These are phyloP conservation scores for Phytopythium delawarense DNA, from an alignment of 352 stramenopile species.

Conservation along the genomic window DNA sequence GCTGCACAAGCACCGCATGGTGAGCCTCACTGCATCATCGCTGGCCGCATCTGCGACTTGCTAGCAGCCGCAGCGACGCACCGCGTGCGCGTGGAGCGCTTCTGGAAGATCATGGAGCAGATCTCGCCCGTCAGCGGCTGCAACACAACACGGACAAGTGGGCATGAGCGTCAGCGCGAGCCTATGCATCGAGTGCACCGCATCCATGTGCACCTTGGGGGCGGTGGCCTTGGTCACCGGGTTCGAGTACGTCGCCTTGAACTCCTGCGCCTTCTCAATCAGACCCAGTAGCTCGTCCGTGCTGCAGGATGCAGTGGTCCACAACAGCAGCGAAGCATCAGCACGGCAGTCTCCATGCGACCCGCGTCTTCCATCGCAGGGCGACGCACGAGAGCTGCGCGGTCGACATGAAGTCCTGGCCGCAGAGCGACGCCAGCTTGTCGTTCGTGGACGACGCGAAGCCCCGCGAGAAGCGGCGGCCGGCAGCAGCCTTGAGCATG, in stretches of 20 bases:
- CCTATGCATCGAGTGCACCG: background rate
- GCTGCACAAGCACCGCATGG: slow-evolving; percentile 9
- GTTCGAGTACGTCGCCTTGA: slow-evolving; percentile 66
- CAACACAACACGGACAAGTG: background rate
- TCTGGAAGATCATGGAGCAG: slow-evolving; percentile 95
- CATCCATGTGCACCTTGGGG: slow-evolving; percentile 23
- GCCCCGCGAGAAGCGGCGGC: slow-evolving; percentile 1
- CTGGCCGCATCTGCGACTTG: background rate
- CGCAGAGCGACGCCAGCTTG: slow-evolving; percentile 46
- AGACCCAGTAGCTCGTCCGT: slow-evolving; percentile 47
- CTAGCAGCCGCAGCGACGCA: slow-evolving; percentile 2
- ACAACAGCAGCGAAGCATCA: background rate
- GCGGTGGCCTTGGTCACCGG: slow-evolving; percentile 42
- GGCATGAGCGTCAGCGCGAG: background rate
- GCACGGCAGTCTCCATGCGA: background rate
- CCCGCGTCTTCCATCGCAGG: too few relatives aligned
- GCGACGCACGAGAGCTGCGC: slow-evolving; percentile 42
- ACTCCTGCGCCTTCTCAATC: slow-evolving; percentile 61
- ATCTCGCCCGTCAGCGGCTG: slow-evolving; percentile 65
- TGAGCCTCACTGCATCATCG: background rate
- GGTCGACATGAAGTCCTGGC: slow-evolving; percentile 72
- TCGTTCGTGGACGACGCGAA: slow-evolving; percentile 20
- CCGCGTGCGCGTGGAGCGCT: slow-evolving; percentile 90
- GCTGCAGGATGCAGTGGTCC: slow-evolving; percentile 4
- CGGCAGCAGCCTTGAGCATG: slow-evolving; percentile 3